Evolutionary conservation across 208 protist species (phyloP).

Genomic region (Crithidia sp.): DNA sequence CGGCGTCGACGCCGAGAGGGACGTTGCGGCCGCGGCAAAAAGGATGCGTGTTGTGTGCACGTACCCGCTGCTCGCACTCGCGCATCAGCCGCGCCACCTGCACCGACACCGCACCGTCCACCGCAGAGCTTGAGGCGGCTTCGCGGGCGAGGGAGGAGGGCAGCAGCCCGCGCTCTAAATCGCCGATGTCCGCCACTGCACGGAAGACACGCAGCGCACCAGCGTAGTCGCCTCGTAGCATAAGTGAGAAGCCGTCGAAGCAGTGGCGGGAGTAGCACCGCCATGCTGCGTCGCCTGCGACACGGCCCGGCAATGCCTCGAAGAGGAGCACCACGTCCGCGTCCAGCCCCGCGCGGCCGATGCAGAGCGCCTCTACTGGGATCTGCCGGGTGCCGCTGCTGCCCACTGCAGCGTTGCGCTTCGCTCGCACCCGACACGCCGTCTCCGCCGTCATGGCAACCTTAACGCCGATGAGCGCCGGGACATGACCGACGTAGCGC

Average conservation of each 20-base stretch:
- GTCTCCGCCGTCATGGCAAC: conserved; percentile 47
- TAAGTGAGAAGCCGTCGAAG: conserved; percentile 37
- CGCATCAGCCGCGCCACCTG: conserved; percentile 24
- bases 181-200: conserved; percentile 20
- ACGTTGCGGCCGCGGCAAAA: not conserved
- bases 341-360: conserved; percentile 2
- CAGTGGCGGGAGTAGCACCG: conserved; percentile 21
- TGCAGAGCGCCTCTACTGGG: not conserved
- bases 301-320: conserved; percentile 26
- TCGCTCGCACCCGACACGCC: conserved; percentile 33
- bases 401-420: not conserved
- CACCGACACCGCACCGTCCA: conserved; percentile 11
- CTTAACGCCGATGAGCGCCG: conserved; percentile 23
- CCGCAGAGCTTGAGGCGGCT: conserved; percentile 8
- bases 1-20: conserved; percentile 10
- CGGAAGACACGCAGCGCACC: conserved; percentile 33
- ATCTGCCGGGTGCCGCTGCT: not conserved
- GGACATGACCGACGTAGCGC: conserved; percentile 27
- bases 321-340: conserved; percentile 28
- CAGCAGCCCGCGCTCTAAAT: conserved; percentile 20
- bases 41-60: not conserved
- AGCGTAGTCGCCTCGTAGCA: conserved; percentile 44
- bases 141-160: conserved; percentile 12
- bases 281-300: conserved; percentile 27
- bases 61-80: conserved; percentile 13